Percentiles rank a stretch among this genome's conserved stretches.
phyloP scores from a whole-genome alignment of 345 rosid species.

The Linum trigynum region DNA sequence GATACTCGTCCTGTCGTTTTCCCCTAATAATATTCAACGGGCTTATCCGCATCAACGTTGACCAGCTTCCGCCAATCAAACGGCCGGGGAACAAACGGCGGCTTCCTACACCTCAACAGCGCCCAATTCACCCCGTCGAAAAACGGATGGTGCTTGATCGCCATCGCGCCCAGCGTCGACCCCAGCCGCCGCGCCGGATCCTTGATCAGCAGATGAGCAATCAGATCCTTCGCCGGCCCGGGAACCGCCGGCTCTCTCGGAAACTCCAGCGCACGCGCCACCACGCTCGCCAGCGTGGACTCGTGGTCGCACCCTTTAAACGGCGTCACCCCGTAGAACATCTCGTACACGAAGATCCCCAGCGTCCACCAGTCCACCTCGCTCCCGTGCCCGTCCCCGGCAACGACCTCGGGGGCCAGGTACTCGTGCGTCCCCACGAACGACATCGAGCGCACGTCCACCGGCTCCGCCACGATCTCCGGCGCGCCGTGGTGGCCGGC shows the following conservation, averaged over 20 bases:
- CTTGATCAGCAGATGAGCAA: constrained; percentile 41
- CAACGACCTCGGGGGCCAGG: constrained; percentile 53
- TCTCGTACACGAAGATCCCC: constrained; percentile 48
- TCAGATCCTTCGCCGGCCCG: constrained; percentile 37
- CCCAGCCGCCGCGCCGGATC: constrained; percentile 46
- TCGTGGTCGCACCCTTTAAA: constrained; percentile 50
- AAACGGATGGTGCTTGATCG: constrained; percentile 42
- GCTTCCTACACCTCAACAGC: constrained; percentile 39
- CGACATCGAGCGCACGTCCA: constrained; percentile 52
- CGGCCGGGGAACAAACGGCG: constrained; percentile 36
- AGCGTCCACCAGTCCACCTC: constrained; percentile 75
- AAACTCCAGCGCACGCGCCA: constrained; percentile 59
- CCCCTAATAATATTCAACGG: constrained; percentile 34
- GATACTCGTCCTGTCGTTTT: not conserved
- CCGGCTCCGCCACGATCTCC: constrained; percentile 51
- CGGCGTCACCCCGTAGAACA: constrained; percentile 48
- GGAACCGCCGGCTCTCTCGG: constrained; percentile 48
- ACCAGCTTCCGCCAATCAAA: constrained; percentile 10
- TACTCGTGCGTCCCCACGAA: constrained; percentile 64
- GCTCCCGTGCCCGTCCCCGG: constrained; percentile 59
- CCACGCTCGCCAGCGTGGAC: constrained; percentile 44
- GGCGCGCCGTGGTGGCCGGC: constrained; percentile 18
- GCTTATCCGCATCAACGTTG: constrained; percentile 14
- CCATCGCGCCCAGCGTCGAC: constrained; percentile 45
- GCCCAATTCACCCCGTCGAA: constrained; percentile 59